A percentile compares a stretch with the other conserved stretches of the same genome.
phyloP scores from a whole-genome alignment of 495 filamentous ascomycete species.

The Bathelium albidoporum region DNA sequence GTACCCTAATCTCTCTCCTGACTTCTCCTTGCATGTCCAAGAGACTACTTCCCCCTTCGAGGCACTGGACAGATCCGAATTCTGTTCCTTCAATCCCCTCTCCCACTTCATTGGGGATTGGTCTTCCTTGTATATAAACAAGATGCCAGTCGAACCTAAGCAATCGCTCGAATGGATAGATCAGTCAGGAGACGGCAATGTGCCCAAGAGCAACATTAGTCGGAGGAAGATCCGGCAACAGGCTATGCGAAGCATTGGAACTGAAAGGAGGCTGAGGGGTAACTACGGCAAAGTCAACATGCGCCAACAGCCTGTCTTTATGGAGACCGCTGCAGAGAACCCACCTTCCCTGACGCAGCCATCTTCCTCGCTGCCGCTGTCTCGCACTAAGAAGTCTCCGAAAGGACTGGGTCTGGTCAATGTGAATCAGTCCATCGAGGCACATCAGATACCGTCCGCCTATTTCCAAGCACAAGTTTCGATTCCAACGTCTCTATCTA shows the following conservation, averaged over 20 bases:
- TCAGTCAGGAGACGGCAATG: neutral
- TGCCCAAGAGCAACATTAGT: neutral
- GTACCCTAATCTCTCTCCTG: too few species aligned
- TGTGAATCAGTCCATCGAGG: neutral
- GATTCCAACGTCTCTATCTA: neutral
- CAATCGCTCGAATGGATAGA: neutral
- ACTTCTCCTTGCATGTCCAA: too few species aligned
- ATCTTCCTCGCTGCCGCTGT: neutral
- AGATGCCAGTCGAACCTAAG: neutral
- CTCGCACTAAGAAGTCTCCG: neutral
- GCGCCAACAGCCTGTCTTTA: constrained; percentile 12
- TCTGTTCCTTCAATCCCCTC: neutral
- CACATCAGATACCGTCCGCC: neutral
- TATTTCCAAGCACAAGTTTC: neutral
- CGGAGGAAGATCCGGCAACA: constrained; percentile 22
- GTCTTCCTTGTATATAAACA: neutral
- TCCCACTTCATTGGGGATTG: neutral
- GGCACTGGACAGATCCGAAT: neutral
- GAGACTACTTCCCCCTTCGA: neutral
- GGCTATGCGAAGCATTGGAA: constrained; percentile 22
- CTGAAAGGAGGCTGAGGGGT: constrained; percentile 15
- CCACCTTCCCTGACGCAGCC: constrained; percentile 3
- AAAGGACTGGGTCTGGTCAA: neutral
- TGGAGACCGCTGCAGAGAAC: neutral
- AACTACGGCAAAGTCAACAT: constrained; percentile 15